These are phyloP conservation scores for Tranzscheliella williamsii DNA, from an alignment of 1,284 basidiomycete species.

Conservation along the genomic window DNA sequence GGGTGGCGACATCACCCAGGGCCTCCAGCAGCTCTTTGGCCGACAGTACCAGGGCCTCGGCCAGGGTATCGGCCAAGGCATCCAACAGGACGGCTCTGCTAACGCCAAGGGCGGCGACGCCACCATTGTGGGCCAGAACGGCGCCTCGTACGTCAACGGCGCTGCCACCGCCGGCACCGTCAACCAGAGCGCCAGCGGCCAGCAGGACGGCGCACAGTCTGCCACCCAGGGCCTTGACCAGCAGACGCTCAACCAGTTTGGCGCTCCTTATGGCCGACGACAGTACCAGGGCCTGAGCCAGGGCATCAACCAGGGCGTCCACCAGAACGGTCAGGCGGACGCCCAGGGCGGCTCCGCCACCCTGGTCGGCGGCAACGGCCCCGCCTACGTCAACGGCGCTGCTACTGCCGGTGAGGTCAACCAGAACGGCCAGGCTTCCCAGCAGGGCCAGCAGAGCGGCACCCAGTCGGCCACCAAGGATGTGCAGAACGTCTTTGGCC, in stretches of 20 bases:
- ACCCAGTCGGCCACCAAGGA: constrained; percentile 16
- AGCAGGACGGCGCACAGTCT: constrained; percentile 22
- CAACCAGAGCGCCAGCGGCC: constrained; percentile 10
- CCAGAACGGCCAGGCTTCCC: constrained; percentile 15
- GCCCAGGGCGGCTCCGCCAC: constrained; percentile 22
- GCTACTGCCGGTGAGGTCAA: constrained; percentile 13
- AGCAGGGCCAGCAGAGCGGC: constrained; percentile 26
- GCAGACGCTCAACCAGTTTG: constrained; percentile 16
- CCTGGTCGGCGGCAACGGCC: constrained; percentile 13
- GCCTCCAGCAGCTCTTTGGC: constrained; percentile 14
- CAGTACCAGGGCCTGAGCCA: constrained; percentile 15
- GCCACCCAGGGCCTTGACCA: constrained; percentile 15
- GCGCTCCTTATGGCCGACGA: constrained; percentile 2
- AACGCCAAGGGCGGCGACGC: constrained; percentile 16
- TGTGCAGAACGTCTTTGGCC: constrained; percentile 14
- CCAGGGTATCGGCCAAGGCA: constrained; percentile 23
- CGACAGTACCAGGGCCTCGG: constrained; percentile 23
- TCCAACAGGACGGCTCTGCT: constrained; percentile 16
- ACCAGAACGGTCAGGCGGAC: constrained; percentile 17
- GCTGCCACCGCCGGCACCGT: constrained; percentile 10
- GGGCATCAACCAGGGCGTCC: constrained; percentile 26
- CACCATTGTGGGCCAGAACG: constrained; percentile 15
- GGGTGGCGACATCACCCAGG: constrained; percentile 13
- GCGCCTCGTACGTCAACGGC: constrained; percentile 13
- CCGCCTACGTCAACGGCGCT: constrained; percentile 11